Base-by-base conservation (phyloP, 352 stramenopile genomes). In the Phytopythium litorale region DNA sequence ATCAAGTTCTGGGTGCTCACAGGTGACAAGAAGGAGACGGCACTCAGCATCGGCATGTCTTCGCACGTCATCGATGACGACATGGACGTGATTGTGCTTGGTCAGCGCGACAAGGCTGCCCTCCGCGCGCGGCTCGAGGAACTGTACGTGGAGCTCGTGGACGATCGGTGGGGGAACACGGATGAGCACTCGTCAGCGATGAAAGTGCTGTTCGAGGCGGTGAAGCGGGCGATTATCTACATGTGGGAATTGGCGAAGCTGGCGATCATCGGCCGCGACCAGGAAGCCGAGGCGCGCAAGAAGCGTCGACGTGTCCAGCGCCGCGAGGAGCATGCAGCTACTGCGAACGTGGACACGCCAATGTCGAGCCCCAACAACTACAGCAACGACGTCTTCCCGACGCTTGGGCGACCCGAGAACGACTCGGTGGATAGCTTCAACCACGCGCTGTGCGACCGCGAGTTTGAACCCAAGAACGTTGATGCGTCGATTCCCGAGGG, bases 1-100 rank as follows among this genome's bases (percentile, higher is more conserved):
- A 98, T 99, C 65, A 98, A 98, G 61, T 91, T 98, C 48, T 98
- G 96, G 96, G 91, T 99, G 32, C 78, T 99, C 30, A 99, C 96
- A 0, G 96, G 87, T 28, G 87, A 96, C 71, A 96, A 96, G 58
- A 94, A 94, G 65, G 87, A 96, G 68, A 96, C 87, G 2, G 87
- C 87, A 11, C 66, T 94, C 15, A 94, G 84, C 56, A 94, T 96
- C 28, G 87, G 87, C 32, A 94, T 95, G 84, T 94, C 88, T 18
- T 96, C 86, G 21, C 85, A 96, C 51, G 84, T 96, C 43, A 96
- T 96, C 35, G 84, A 92, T 60, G 84, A 94, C 64, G 90, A 94
- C 40, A 96, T 96, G 88, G 85, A 96, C 62, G 87, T 96, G 4
- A 91, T 96, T 46, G 85, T 96, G 28, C 71, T 96, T 7, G 71